Evolutionary conservation across 306 rosid genomes (phyloP), one percentile per base, ranked within the genome.

Genomic region (Echinosophora koreensis): DNA sequence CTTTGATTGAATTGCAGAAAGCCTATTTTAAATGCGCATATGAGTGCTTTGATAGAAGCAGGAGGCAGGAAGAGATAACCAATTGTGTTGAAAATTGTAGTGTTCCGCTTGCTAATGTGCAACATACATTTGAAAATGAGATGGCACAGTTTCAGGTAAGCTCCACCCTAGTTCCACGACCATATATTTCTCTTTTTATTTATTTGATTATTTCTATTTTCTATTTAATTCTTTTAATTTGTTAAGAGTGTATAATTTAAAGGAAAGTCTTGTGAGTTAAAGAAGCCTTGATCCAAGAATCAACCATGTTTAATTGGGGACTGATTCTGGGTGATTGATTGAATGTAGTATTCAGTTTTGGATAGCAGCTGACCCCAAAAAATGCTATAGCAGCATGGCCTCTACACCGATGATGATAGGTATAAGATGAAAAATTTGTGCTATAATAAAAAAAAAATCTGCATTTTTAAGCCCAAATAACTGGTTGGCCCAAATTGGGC

Each of bases 11-110:
- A 78, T 32, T 85, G 84, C 88, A 95, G 97, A 94, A 87, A 90
- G 97, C 97, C 5, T 92, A 92, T 80, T 95, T 92, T 80, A 89
- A 82, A 87, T 95, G 98, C n/a, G 97, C 97, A 0, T 79, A 92
- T 27, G 97, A 92, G 69, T 92, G 98, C 81, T 95, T 92, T 42
- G 97, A 95, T 81, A 86, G 97, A 83, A 88, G 90, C 72, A 86
- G 89, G 73, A 89, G 56, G 80, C 96, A 90, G 79, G 91, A 92
- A 59, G 91, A 95, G 72, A 92, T 92, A 66, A 86, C 78, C 85
- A 77, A 72, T 56, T 95, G 98, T 16, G 96, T 88, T 10, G 97
- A 95, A 79, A 86, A 80, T 77, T 92, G 97, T 74, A 90, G 91
- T 35, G 79, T 90, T 74, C 97, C 97, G 51, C 90, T 95, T 80